Conservation (phyloP, 768 basidiomycete genomes). For the Hygrocybe punicea region DNA sequence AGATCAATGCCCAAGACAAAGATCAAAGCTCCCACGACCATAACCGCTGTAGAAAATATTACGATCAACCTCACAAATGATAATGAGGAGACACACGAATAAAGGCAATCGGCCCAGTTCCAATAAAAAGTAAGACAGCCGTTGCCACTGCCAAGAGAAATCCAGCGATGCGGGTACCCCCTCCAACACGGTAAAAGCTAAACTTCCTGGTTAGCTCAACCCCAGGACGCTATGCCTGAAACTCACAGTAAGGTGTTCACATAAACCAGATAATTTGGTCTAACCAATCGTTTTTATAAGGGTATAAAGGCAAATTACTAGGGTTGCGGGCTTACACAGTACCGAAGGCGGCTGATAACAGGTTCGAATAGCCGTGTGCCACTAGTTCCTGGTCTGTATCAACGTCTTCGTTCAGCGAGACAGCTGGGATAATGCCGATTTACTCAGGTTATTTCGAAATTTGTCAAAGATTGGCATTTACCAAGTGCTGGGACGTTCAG, state of each 20-base stretch:
- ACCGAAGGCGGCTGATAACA: conserved; percentile 75
- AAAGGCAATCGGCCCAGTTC: conserved; percentile 86
- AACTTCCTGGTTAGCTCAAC: neutral
- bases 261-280: conserved; percentile 84
- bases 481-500: conserved; percentile 88
- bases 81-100: conserved; percentile 62
- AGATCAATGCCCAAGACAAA: conserved; percentile 94
- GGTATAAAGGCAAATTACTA: neutral
- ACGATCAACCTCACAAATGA: neutral
- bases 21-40: conserved; percentile 88
- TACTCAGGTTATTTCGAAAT: neutral
- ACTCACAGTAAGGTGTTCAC: conserved; percentile 76
- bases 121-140: conserved; percentile 66
- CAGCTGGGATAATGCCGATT: conserved; percentile 44
- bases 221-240: conserved; percentile 29
- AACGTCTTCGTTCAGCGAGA: conserved; percentile 84
- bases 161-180: conserved; percentile 77
- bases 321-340: conserved; percentile 56
- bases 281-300: conserved; percentile 24
- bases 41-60: conserved; percentile 50
- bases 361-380: conserved; percentile 88
- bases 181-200: conserved; percentile 87
- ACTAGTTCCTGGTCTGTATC: conserved; percentile 92
- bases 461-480: conserved; percentile 18
- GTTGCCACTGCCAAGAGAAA: conserved; percentile 81